Base-by-base conservation (phyloP, 345 rosid genomes). In the Ricinus communis region DNA sequence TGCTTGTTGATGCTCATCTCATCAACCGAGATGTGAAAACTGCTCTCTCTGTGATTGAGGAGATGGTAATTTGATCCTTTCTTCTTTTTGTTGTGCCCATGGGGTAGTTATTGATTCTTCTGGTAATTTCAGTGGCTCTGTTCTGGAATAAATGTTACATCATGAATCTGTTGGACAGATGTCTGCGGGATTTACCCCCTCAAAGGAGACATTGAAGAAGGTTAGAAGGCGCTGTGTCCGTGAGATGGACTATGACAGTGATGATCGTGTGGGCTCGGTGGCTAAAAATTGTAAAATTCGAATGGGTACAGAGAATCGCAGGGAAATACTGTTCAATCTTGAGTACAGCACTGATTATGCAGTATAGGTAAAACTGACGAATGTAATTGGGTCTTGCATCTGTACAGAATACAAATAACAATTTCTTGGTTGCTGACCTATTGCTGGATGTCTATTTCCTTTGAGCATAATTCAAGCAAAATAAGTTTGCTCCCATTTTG, bases 1-100 rank as follows among this genome's bases (percentile, higher is more conserved):
- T 95, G 79, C 93, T 95, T 75, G 89, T 85, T 78, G 97, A 92
- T 79, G 90, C 97, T 70, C 97, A 92, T 85, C 90, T 92, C 76
- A 84, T 86, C 76, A 92, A 87, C 75, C 82, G 91, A 74, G 98
- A 95, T 79, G 88, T 81, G 72, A 92, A 86, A 68, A 78, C 96
- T 75, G 97, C 99, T 71, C 84, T 92, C 65, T 60, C 86, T 47
- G 85, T 74, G 25, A 80, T 88, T 69, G 88, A 89, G 38, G 77
- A 86, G 57, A 95, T 95, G 99, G 99, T 95, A 84, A 81, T 18
- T 59, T 4, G 68, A 45, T 43, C 16, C 49, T 64, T 68, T 54
- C 66, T 36, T 8, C 11, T 56, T 30, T 21, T 73, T 11, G 11
- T 6, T 61, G 56, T 61, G 45, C 24, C 3, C 15, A 21, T 28